phyloP scores from a whole-genome alignment of 805 yeast genomes.

The Candida awuae region DNA sequence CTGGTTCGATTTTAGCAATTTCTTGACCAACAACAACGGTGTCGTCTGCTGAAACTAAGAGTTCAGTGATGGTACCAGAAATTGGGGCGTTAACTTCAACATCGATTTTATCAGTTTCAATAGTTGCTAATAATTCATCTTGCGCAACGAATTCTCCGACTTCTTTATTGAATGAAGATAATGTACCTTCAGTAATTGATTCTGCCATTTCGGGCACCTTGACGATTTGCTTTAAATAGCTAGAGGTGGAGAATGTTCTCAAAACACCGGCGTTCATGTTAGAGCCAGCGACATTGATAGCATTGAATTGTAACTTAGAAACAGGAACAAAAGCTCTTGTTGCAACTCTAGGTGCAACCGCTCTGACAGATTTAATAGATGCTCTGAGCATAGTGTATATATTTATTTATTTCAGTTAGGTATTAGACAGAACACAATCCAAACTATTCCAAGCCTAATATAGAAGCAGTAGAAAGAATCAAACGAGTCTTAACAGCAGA shows the following conservation, averaged over 20 bases:
- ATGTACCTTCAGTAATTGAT: conserved; percentile 94
- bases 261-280: not conserved
- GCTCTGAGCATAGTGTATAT: conserved; percentile 15
- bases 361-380: conserved; percentile 10
- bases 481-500: too few relatives aligned
- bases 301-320: not conserved
- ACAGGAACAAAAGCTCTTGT: not conserved
- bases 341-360: not conserved
- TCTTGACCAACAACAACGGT: conserved; percentile 96
- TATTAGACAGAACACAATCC: not conserved
- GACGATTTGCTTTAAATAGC: conserved; percentile 33
- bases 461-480: not conserved
- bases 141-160: conserved; percentile 83
- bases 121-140: conserved; percentile 92
- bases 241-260: conserved; percentile 5
- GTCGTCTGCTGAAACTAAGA: conserved; percentile 77
- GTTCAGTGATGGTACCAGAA: conserved; percentile 80
- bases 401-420: not conserved
- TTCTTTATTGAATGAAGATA: conserved; percentile 54
- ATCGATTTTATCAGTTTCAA: conserved; percentile 97
- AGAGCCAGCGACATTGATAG: not conserved
- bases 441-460: not conserved
- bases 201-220: conserved; percentile 99
- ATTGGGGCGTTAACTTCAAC: conserved; percentile 94
- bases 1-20: conserved; percentile 76